Evolutionary conservation across 257 asterid genomes (phyloP).

Genomic region (Salvia splendens): DNA sequence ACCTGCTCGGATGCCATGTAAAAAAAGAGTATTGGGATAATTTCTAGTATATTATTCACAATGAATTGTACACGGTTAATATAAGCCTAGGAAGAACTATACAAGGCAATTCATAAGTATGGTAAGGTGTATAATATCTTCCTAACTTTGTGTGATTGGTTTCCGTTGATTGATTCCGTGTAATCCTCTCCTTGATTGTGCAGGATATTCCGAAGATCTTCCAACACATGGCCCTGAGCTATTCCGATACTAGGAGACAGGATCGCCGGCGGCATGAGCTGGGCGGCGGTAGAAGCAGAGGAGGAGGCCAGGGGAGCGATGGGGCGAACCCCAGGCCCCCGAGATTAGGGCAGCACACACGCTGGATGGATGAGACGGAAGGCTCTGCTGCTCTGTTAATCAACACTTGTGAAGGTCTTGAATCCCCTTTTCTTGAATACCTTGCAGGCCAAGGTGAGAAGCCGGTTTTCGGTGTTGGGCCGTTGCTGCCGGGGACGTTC

Average conservation of each 20-base stretch:
- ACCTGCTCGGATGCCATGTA: no score
- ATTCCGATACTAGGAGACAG: slow-evolving; percentile 44
- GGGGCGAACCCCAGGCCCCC: slow-evolving; percentile 46
- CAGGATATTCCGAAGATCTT: no score
- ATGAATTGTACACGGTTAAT: no score
- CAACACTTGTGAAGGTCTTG: slow-evolving; percentile 64
- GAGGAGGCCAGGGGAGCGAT: slow-evolving; percentile 28
- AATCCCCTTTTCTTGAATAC: slow-evolving; percentile 52
- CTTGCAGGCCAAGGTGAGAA: slow-evolving; percentile 37
- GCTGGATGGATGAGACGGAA: slow-evolving; percentile 58
- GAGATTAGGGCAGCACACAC: slow-evolving; percentile 43
- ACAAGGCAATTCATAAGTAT: no score
- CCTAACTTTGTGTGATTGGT: no score
- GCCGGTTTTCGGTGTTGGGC: slow-evolving; percentile 63
- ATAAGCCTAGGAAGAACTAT: no score
- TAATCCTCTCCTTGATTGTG: no score
- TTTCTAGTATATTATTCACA: no score
- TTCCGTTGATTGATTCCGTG: no score
- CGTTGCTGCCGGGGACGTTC: slow-evolving; percentile 57
- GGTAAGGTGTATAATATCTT: no score
- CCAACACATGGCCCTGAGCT: slow-evolving; percentile 28
- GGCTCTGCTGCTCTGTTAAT: slow-evolving; percentile 51
- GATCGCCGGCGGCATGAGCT: slow-evolving; percentile 7
- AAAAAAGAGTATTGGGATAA: no score
- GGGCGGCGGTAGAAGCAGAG: neutral